Base-by-base conservation (phyloP, 1,139 yeast genomes). In the Wickerhamomyces sp. region DNA sequence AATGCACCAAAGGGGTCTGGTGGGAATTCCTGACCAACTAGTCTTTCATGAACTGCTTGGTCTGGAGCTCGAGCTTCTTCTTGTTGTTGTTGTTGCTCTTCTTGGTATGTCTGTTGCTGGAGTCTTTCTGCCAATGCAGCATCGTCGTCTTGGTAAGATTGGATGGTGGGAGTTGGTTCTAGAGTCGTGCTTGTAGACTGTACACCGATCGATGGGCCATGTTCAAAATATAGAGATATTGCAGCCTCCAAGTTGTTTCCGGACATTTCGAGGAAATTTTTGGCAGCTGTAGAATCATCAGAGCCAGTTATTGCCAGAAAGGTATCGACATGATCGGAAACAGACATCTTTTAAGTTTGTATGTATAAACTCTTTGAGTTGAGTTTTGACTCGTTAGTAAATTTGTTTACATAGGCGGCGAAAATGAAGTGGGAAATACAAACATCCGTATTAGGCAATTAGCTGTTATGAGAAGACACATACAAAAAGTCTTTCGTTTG, bases 221-320 rank as follows among this genome's bases (percentile, higher is more conserved):
- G 76, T 60, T 94, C 99, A 71, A 87, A 82, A 65, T 69, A 94
- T 42, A 94, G 69, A 10, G 91, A 80, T 9, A 94, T 88, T 0
- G 99, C 99, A 32, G 81, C 78, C 51, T 91, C 96, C 40, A 93
- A 64, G 60, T 89, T 81, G 46, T 83, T 82, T 43, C 83, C 91
- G 9, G 94, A 78, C 66, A 91, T 80, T 31, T 84, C 90, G 39
- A 94, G 67, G 61, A 84, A 94, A 58, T 84, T 90, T 49, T 73
- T 72, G 2, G 99, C 99, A 30, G 79, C 69, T 3, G 75, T 74
- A 2, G 78, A 73, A 60, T 87, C 94, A 3, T 80, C 73, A 6
- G 79, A 78, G 23, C 89, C 89, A 0, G 99, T 90, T 45, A 94
- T 84, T 34, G 94, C 91, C 61, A 91, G 72, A 65, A 93, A 93